Evolutionary conservation across 1,139 yeast species (phyloP), one percentile per base, ranked within the genome.

Genomic region (Suhomyces chickasaworum): DNA sequence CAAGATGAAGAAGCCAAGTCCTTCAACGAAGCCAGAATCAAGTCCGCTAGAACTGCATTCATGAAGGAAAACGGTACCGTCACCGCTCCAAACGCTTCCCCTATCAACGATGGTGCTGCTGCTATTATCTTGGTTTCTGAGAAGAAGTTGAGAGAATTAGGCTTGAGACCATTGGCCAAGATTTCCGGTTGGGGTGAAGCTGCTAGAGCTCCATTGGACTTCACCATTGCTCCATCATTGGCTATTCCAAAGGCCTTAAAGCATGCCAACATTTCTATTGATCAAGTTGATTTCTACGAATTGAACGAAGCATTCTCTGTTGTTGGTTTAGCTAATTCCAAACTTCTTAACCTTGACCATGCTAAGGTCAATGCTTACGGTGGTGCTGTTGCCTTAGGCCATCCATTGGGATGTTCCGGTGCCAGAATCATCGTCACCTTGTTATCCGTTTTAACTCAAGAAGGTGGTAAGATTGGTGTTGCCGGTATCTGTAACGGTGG

Each of bases 401-500:
- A 93, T 68, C 98, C 99, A 61, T 80, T 93, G 62, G 99, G 98
- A 50, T 89, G 97, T 74, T 87, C 96, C 17, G 99, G 99, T 68
- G 97, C 98, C 37, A 86, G 99, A 77, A 81, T 93, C 61, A 80
- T 91, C 49, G 89, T 88, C 56, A 93, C 98, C 39, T 78, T 93
- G 68, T 67, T 84, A 52, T 80, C 86, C 47, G 85, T 90, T 12
- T 80, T 93, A 64, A 58, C 71, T 37, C 97, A 90, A 73, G 93
- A 86, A 70, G 78, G 78, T 51, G 98, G 97, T 63, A 89, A 85
- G 75, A 71, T 84, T 58, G 99, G 99, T 67, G 89, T 83, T 56
- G 97, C 97, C 60, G 97, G 89, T 68, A 86, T 93, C 66, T 93
- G 98, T 79, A 93, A 93, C 70, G 98, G 99, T 76, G 99, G 99